These are phyloP conservation scores for Deinandra increscens DNA, from an alignment of 129 eudicot species.

Conservation along the genomic window DNA sequence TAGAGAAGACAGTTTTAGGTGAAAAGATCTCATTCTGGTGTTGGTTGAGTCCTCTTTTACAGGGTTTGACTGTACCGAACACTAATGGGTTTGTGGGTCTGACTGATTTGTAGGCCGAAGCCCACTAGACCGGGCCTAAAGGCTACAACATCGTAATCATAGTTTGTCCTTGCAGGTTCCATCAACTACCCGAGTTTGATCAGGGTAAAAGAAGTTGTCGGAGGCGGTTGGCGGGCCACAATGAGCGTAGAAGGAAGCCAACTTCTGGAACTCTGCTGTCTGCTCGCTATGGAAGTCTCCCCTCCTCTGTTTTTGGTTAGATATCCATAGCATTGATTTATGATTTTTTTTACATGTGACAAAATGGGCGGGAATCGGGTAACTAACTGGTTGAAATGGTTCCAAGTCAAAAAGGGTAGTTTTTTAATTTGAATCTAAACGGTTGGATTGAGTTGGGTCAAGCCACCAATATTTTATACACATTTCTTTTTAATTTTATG, in stretches of 20 bases:
- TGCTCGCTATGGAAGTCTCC: conserved; percentile 60
- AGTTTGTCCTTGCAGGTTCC: conserved; percentile 54
- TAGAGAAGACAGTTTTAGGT: not conserved
- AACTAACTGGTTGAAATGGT: not conserved
- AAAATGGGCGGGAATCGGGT: not conserved
- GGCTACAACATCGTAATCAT: not conserved
- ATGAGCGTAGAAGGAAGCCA: conserved; percentile 96
- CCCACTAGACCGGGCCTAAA: not conserved
- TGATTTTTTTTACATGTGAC: not conserved
- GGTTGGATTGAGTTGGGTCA: not conserved
- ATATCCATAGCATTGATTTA: not conserved
- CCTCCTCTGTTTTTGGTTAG: conserved; percentile 64
- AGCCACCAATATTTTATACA: not conserved
- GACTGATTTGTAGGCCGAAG: not conserved
- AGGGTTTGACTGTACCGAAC: not conserved
- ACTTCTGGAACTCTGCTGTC: conserved; percentile 64
- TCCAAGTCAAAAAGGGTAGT: not conserved
- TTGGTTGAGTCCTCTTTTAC: not conserved
- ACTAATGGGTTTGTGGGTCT: not conserved
- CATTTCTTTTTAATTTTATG: not conserved
- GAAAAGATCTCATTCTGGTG: not conserved
- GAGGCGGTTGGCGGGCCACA: conserved; percentile 91
- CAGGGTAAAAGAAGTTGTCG: conserved; percentile 93
- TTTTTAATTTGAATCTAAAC: not conserved
- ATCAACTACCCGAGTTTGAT: conserved; percentile 85